phyloP scores from a whole-genome alignment of 1,284 basidiomycete genomes.

The Salmacisia buchloeana region DNA sequence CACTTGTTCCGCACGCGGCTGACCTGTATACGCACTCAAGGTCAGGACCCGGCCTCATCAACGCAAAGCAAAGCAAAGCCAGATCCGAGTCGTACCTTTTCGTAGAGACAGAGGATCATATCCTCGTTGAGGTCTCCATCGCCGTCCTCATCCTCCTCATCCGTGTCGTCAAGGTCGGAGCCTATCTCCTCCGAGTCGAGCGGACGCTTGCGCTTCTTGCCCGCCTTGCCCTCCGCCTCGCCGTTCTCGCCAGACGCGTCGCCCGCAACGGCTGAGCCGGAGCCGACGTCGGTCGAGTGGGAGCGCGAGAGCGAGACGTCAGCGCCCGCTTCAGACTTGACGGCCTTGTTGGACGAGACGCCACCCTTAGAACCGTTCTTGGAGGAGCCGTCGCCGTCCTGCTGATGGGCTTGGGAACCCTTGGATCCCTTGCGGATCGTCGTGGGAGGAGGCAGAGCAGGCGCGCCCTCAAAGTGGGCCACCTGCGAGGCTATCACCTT shows the following conservation, averaged over 20 bases:
- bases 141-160: slow-evolving; percentile 58
- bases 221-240: slow-evolving; percentile 19
- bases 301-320: neutral
- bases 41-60: neutral
- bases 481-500: slow-evolving; percentile 87
- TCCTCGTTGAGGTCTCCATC: slow-evolving; percentile 60
- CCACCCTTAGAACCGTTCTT: neutral
- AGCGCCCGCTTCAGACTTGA: neutral
- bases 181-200: slow-evolving; percentile 76
- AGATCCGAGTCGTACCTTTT: slow-evolving; percentile 65
- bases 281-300: neutral
- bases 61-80: neutral
- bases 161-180: slow-evolving; percentile 90
- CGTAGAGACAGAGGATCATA: slow-evolving; percentile 96
- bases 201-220: slow-evolving; percentile 47
- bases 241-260: slow-evolving; percentile 6
- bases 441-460: slow-evolving; percentile 25
- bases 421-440: slow-evolving; percentile 10
- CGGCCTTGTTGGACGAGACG: slow-evolving; percentile 1
- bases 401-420: neutral
- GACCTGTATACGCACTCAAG: slow-evolving; percentile 53
- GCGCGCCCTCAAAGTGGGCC: slow-evolving; percentile 75
- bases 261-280: neutral
- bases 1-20: slow-evolving; percentile 99
- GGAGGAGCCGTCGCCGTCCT: neutral